phyloP scores from a whole-genome alignment of 2,329 filamentous ascomycete species.

The Colletotrichum ledebouriae region DNA sequence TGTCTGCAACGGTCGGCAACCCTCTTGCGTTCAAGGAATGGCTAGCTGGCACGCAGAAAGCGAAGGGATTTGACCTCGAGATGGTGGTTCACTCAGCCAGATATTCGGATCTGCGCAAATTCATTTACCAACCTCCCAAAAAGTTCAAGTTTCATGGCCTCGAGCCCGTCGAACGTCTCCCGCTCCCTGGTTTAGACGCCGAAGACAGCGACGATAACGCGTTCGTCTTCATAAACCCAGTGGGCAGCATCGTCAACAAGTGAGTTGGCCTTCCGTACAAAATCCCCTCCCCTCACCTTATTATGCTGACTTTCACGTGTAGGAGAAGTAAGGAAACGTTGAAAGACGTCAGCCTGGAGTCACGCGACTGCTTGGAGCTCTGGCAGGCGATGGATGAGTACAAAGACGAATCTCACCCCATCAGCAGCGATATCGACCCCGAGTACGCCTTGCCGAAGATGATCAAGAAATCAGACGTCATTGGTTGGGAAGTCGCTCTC shows the following conservation, averaged over 20 bases:
- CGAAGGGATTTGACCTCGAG: conserved; percentile 72
- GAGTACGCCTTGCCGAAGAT: conserved; percentile 62
- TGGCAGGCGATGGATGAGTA: conserved; percentile 74
- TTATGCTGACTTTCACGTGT: background rate
- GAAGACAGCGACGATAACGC: conserved; percentile 57
- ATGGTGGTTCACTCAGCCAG: conserved; percentile 78
- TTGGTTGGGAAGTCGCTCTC: conserved; percentile 69
- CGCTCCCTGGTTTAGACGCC: conserved; percentile 61
- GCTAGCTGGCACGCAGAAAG: conserved; percentile 74
- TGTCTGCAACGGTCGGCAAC: conserved; percentile 86
- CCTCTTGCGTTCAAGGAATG: conserved; percentile 77
- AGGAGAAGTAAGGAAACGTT: conserved; percentile 70
- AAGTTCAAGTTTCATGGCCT: conserved; percentile 67
- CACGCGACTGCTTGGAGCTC: conserved; percentile 76
- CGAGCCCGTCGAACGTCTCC: conserved; percentile 55
- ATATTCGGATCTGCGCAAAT: conserved; percentile 85
- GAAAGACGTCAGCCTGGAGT: conserved; percentile 77
- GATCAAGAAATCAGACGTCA: conserved; percentile 74
- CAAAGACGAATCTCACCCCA: conserved; percentile 63
- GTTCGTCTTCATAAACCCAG: conserved; percentile 75
- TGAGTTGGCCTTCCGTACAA: conserved; percentile 42
- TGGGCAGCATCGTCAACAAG: conserved; percentile 72
- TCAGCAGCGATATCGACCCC: conserved; percentile 75
- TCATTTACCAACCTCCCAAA: conserved; percentile 68
- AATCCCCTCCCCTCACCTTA: no score